Evolutionary conservation across 257 asterid species (phyloP).

Genomic region (Plantago ovata): DNA sequence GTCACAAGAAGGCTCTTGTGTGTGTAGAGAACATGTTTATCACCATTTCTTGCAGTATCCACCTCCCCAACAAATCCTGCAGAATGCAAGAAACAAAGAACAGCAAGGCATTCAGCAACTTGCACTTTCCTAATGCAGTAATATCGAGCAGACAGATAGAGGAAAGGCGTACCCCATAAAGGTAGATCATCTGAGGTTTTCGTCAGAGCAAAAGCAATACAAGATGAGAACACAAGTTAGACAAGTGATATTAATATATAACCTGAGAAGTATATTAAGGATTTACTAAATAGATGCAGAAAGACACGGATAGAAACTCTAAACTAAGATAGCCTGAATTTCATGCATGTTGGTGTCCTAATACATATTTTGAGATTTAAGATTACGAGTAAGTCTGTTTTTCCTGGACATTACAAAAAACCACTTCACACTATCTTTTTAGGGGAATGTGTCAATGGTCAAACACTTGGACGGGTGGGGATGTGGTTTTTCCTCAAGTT

Average conservation of each 20-base stretch:
- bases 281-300: slow-evolving; percentile 8
- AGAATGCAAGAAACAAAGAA: not conserved
- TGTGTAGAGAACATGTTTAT: slow-evolving; percentile 50
- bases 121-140: no score
- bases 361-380: no score
- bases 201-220: slow-evolving; percentile 23
- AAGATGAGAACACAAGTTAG: slow-evolving; percentile 20
- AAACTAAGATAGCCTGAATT: no score
- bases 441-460: no score
- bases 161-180: slow-evolving; percentile 62
- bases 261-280: not conserved
- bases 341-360: no score
- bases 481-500: no score
- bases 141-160: no score
- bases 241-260: slow-evolving; percentile 9
- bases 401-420: no score
- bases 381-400: no score
- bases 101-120: no score
- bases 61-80: slow-evolving; percentile 58
- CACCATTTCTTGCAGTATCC: slow-evolving; percentile 38
- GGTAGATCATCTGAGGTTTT: slow-evolving; percentile 77
- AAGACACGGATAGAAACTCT: not conserved
- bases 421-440: no score
- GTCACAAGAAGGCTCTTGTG: slow-evolving; percentile 47
- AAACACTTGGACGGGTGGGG: no score